Base-by-base conservation (phyloP, 192 early-diverging fungal genomes). In the Coemansia sp. region DNA sequence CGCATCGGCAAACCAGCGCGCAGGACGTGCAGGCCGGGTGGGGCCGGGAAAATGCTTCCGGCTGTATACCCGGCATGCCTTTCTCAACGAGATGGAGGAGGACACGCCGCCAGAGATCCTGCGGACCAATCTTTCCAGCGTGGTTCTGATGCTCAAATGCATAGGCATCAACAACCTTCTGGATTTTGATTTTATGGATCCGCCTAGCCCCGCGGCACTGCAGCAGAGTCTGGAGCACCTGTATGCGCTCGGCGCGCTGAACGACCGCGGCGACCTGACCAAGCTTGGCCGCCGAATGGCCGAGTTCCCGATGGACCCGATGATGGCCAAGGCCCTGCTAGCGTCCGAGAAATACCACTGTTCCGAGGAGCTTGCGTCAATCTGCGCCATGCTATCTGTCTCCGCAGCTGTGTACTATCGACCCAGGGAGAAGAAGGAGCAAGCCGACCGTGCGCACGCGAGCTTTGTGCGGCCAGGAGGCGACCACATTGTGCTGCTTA, bases 151-250 rank as follows among this genome's bases (percentile, higher is more conserved):
- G 60, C 87, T 99, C 61, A 98, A 98, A 82, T 93, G 92, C 60
- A 89, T 99, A 69, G 96, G 96, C 20, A 96, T 99, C 77, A 94
- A 97, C 68, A 94, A 99, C 62, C 83, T 99, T 48, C 77, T 99
- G 25, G 91, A 94, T 57, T 99, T 99, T 86, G 96, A 94, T 58
- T 99, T 98, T 76, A 92, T 99, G 91, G 97, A 99, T 76, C 95
- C 96, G 33, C 97, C 97, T 22, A 92, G 93, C 7, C 87, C 94
- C 5, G 91, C 95, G 34, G 94, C 94, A 7, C 69, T 99, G 67
- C 92, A 97, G 63, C 90, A 91, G 7, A 94, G 96, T 18, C 84
- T 99, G 67, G 94, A 94, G 82, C 87, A 93, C 48, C 72, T 99
- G 45, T 97, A 90, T 75, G 93, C 92, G 12, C 84, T 99, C 25